These are phyloP conservation scores for Nymphaea thermarum DNA, from an alignment of 164 flowering plant species.

Conservation along the genomic window DNA sequence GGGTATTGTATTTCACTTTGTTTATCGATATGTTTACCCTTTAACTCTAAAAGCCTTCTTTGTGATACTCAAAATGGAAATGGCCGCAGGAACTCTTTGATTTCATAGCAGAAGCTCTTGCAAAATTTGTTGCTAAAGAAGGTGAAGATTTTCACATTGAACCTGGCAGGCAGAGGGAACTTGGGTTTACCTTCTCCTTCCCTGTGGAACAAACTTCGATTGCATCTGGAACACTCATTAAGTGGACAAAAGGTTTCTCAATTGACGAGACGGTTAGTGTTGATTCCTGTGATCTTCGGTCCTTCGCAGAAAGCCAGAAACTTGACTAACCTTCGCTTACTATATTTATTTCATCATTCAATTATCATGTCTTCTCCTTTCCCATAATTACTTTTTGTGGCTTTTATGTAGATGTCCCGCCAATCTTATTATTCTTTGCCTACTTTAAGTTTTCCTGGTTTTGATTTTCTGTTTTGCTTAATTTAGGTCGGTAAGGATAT, in stretches of 20 bases:
- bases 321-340: too few species aligned
- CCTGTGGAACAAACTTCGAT: constrained; percentile 78
- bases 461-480: not conserved
- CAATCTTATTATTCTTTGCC: too few species aligned
- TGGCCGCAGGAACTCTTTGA: constrained; percentile 66
- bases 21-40: not conserved
- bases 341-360: too few species aligned
- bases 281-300: constrained; percentile 1
- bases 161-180: constrained; percentile 74
- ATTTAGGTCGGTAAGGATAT: constrained; percentile 65
- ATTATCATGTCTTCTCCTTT: too few species aligned
- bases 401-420: too few species aligned
- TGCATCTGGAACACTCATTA: constrained; percentile 67
- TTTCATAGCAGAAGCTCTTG: constrained; percentile 67
- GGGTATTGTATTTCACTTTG: constrained; percentile 16
- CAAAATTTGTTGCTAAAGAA: constrained; percentile 76
- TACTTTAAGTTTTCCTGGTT: too few species aligned
- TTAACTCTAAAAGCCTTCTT: not conserved
- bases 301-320: too few species aligned
- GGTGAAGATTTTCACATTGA: constrained; percentile 43
- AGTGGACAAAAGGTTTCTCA: constrained; percentile 90
- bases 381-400: too few species aligned
- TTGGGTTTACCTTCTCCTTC: constrained; percentile 97
- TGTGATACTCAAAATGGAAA: not conserved
- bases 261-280: constrained; percentile 67